These are phyloP conservation scores for Starmera quercuum DNA, from an alignment of 805 yeast species.

Conservation along the genomic window DNA sequence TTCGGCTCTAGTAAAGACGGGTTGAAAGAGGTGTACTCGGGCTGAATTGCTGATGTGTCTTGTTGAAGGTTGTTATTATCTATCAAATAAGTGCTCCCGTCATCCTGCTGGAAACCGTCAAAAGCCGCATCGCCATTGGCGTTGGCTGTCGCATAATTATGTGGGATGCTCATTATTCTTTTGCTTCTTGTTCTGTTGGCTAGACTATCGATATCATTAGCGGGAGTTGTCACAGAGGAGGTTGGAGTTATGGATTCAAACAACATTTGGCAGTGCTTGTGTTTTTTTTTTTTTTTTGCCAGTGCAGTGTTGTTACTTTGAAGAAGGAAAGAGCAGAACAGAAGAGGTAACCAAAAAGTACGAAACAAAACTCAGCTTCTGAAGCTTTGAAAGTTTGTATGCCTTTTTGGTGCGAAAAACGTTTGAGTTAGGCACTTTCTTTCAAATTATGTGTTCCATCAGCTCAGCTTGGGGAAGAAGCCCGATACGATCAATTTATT, in stretches of 20 bases:
- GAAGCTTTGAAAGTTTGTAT: background rate
- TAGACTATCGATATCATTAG: background rate
- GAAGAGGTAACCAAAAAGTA: no score
- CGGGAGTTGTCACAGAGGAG: background rate
- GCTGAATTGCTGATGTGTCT: background rate
- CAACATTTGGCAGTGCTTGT: background rate
- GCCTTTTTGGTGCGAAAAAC: no score
- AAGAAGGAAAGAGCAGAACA: no score
- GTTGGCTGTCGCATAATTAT: background rate
- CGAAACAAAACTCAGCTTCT: no score
- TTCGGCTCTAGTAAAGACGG: no score
- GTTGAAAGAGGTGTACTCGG: background rate
- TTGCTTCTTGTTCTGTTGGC: background rate
- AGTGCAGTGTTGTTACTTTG: background rate
- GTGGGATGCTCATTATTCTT: background rate
- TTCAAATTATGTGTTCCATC: background rate
- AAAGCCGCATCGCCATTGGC: no score
- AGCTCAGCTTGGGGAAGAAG: background rate
- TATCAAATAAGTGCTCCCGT: no score
- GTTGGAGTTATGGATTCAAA: background rate
- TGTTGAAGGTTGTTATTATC: background rate
- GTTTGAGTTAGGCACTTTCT: no score
- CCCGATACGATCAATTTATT: no score
- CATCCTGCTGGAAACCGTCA: no score
- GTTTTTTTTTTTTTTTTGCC: background rate